A percentile compares a stretch with the other conserved stretches of the same genome.
Conservation (phyloP, 2,329 filamentous ascomycete species). For the Trichoderma harzianum region DNA sequence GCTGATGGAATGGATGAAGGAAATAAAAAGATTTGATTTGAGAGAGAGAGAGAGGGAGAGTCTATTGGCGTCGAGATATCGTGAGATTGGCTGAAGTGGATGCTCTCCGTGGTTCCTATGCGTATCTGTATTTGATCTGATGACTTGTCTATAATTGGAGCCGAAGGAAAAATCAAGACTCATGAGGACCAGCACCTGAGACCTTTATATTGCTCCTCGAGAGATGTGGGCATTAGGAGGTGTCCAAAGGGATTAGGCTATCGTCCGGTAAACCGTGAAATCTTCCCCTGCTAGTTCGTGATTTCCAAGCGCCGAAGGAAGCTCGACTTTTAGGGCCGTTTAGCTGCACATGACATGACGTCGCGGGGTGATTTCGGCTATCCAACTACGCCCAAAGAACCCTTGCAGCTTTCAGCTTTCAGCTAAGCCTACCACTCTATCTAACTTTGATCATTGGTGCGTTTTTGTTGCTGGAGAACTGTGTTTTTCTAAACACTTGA, state of each 20-base stretch:
- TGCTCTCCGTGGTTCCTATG: background rate
- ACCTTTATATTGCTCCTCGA: background rate
- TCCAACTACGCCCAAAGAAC: background rate
- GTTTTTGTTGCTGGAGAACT: background rate
- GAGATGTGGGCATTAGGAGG: background rate
- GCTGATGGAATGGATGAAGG: background rate
- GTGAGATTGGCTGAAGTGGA: background rate
- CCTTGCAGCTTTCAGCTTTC: background rate
- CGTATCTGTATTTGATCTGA: background rate
- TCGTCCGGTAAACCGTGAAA: background rate
- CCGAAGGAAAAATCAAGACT: background rate
- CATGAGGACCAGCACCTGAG: background rate
- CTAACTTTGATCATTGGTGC: background rate
- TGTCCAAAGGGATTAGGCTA: background rate
- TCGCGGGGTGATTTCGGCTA: constrained; percentile 9
- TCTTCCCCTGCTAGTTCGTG: background rate
- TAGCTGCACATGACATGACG: constrained; percentile 12
- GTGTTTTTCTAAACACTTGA: too few species aligned
- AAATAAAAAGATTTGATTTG: background rate
- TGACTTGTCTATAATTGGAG: background rate
- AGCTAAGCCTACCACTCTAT: background rate
- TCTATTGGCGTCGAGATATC: background rate
- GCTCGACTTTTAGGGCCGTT: background rate
- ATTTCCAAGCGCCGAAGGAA: background rate
- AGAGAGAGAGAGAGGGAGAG: too few species aligned